Evolutionary conservation across 148 eudicot genomes (phyloP).

Genomic region (Chenopodium suecicum): DNA sequence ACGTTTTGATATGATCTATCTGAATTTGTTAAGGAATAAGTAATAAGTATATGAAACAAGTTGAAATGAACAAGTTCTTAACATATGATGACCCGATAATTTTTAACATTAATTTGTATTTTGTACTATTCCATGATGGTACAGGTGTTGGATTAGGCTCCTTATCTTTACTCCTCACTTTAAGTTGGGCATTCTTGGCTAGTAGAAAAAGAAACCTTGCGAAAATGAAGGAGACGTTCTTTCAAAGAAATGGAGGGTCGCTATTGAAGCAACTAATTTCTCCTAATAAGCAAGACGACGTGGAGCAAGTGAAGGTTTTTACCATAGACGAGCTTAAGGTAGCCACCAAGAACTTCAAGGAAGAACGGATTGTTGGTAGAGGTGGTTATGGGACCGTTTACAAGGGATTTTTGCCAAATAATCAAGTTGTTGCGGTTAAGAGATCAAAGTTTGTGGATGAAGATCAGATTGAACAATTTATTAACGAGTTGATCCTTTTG

Average conservation of each 20-base stretch:
- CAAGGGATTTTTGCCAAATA: conserved; percentile 2
- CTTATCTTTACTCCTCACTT: not conserved
- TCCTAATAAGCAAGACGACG: not conserved
- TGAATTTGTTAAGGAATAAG: too few relatives aligned
- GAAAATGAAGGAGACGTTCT: conserved; percentile 5
- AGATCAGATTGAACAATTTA: conserved; percentile 13
- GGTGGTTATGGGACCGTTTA: conserved; percentile 24
- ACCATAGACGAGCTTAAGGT: not conserved
- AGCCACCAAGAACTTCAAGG: conserved; percentile 1
- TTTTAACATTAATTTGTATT: conserved; percentile 16
- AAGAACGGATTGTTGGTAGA: conserved; percentile 6
- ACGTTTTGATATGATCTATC: too few relatives aligned
- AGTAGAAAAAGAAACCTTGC: not conserved
- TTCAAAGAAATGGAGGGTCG: conserved; percentile 18
- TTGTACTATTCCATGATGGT: conserved; percentile 13
- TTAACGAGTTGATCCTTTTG: conserved; percentile 10
- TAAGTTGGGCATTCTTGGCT: conserved; percentile 20
- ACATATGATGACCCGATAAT: too few relatives aligned
- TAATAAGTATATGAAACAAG: too few relatives aligned
- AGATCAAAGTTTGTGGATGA: conserved; percentile 4
- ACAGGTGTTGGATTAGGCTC: not conserved
- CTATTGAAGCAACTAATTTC: conserved; percentile 7
- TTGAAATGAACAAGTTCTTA: too few relatives aligned
- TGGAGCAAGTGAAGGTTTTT: conserved; percentile 1
- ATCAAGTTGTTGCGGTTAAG: conserved; percentile 8